Evolutionary conservation across 164 flowering plant genomes (phyloP), one percentile per base, ranked within the genome.

Genomic region (Berberis thunbergii): DNA sequence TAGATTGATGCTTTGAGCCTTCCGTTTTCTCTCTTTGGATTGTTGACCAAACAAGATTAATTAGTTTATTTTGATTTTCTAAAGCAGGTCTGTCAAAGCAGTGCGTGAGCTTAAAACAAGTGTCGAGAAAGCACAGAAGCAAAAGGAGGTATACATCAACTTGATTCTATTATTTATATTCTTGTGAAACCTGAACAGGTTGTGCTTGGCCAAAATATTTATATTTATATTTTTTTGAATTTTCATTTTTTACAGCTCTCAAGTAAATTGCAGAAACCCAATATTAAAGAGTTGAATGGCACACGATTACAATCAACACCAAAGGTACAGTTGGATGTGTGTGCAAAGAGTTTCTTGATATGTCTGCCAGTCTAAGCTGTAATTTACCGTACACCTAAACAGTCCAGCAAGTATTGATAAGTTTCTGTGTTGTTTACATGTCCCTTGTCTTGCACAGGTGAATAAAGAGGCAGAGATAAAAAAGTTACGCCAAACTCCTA

Each of bases 221-320:
- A 0, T 3, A n/a, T 2, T 60, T 43, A 0, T 45, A 4, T 60
- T 3, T n/a, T 10, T 60, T 44, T 60, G 9, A 45, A 1, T 38
- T 6, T 45, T 12, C 13, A 10, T 57, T 62, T n/a, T n/a, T 64
- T 68, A 26, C 63, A 68, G 70, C 48, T 65, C 44, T 6, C 50
- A 49, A 78, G 74, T 74, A 84, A 81, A 55, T 7, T 69, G 64
- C 83, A 74, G 62, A 82, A 83, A 65, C 69, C 84, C 12, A 76
- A 62, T 61, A 74, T 78, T 38, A 77, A 69, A 70, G 81, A 75
- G 49, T 73, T 68, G 40, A 85, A 74, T 69, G 77, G 64, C 50
- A 60, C 67, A 26, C 73, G 44, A 9, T 72, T 70, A 54, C 77
- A 50, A 61, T 69, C 85, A 67, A 85, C 82, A 72, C 62, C 76